phyloP scores from a whole-genome alignment of 2,329 filamentous ascomycete genomes.

The Aspergillus pseudonomiae region DNA sequence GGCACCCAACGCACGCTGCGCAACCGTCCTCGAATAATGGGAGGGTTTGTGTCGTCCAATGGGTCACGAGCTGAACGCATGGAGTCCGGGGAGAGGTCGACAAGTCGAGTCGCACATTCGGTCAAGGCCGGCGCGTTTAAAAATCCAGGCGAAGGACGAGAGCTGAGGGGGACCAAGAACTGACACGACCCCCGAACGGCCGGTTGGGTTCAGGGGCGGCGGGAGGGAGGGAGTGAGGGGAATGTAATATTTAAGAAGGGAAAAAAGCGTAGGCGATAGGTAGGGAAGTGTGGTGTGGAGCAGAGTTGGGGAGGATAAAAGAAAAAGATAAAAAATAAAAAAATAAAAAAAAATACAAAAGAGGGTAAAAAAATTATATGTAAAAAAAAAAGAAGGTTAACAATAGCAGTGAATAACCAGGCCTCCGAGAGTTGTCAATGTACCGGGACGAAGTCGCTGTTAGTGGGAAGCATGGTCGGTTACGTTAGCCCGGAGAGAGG shows the following conservation, averaged over 20 bases:
- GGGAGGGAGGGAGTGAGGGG: conserved; percentile 9
- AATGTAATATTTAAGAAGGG: not conserved
- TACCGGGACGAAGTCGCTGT: conserved; percentile 1
- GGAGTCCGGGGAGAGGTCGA: conserved; percentile 36
- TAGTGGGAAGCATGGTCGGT: conserved; percentile 8
- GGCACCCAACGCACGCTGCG: conserved; percentile 29
- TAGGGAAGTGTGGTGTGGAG: not conserved
- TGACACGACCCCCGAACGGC: conserved; percentile 25
- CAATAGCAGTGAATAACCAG: not conserved
- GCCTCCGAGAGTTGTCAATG: not conserved
- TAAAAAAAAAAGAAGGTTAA: conserved; percentile 6
- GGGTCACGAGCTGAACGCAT: conserved; percentile 42
- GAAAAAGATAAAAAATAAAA: not conserved
- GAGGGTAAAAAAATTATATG: not conserved
- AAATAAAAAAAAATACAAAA: not conserved
- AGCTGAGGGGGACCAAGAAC: conserved; percentile 17
- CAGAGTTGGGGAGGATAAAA: not conserved
- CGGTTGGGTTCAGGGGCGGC: conserved; percentile 20
- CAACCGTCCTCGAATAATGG: conserved; percentile 38
- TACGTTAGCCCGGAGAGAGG: conserved; percentile 8
- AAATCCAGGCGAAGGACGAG: conserved; percentile 19
- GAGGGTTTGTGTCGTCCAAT: conserved; percentile 35
- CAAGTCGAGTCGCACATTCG: conserved; percentile 40
- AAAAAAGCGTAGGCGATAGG: not conserved
- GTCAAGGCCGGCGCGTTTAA: conserved; percentile 28